Evolutionary conservation across 805 yeast genomes (phyloP).

Genomic region (Ogataea ramenticola): DNA sequence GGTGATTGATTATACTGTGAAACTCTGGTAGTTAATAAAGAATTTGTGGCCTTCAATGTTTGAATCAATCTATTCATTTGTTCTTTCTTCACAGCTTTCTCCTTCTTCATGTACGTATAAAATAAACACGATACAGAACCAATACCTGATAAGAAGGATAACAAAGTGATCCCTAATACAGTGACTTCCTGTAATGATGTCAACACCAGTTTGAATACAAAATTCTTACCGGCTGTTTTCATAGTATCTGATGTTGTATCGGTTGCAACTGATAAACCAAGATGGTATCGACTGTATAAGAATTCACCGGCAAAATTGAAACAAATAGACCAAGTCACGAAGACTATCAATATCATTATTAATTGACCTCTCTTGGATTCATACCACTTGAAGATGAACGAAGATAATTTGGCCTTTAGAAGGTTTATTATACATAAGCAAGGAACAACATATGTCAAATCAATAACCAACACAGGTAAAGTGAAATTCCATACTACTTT

Average conservation of each 20-base stretch:
- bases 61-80: conserved; percentile 29
- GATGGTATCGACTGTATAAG: not conserved
- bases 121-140: conserved; percentile 43
- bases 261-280: not conserved
- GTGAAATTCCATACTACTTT: conserved; percentile 31
- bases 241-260: not conserved
- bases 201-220: conserved; percentile 16
- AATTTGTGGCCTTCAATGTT: conserved; percentile 34
- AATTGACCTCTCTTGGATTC: not conserved
- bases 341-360: not conserved
- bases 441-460: conserved; percentile 39
- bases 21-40: conserved; percentile 28
- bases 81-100: conserved; percentile 18
- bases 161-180: conserved; percentile 41
- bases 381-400: not conserved
- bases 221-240: not conserved
- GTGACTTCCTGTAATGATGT: conserved; percentile 38
- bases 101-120: conserved; percentile 16
- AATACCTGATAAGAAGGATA: conserved; percentile 44
- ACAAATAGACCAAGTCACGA: not conserved
- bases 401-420: conserved; percentile 4
- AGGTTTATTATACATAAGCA: conserved; percentile 26
- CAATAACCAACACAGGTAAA: conserved; percentile 30
- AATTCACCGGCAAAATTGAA: not conserved
- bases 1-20: conserved; percentile 10